These are phyloP conservation scores for Calonectria leucothoes DNA, from an alignment of 2,329 filamentous ascomycete species.

Conservation along the genomic window DNA sequence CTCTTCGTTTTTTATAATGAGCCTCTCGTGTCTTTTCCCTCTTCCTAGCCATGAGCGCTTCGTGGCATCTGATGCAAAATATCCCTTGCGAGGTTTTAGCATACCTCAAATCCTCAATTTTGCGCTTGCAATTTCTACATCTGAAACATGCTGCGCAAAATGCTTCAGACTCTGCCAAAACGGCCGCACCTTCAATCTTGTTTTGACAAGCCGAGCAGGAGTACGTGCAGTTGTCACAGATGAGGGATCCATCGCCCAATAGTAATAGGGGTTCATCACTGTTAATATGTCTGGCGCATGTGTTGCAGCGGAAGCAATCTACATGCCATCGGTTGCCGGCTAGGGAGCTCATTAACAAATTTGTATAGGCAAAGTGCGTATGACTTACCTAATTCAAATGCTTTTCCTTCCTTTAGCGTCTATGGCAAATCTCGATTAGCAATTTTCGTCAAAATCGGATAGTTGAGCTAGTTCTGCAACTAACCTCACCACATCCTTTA, in stretches of 20 bases:
- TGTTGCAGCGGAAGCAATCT: conserved; percentile 98
- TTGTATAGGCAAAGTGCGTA: not conserved
- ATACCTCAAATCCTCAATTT: conserved; percentile 98
- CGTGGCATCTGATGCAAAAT: conserved; percentile 99
- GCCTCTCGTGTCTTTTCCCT: conserved; percentile 85
- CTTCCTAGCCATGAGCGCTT: conserved; percentile 92
- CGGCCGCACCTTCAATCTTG: conserved; percentile 98
- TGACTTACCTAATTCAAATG: not conserved
- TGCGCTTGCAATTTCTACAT: conserved; percentile 97
- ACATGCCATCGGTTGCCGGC: conserved; percentile 98
- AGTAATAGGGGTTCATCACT: conserved; percentile 97
- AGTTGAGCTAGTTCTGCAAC: not conserved
- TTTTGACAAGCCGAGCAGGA: conserved; percentile 96
- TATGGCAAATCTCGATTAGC: not conserved
- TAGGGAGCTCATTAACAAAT: conserved; percentile 49
- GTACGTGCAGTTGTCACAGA: conserved; percentile 99
- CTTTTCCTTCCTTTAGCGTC: not conserved
- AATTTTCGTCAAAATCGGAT: not conserved
- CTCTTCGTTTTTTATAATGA: no score
- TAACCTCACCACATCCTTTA: not conserved
- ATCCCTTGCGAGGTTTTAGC: conserved; percentile 97
- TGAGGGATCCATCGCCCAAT: conserved; percentile 97
- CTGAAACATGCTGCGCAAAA: conserved; percentile 98
- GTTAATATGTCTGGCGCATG: conserved; percentile 93
- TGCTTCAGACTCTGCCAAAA: conserved; percentile 96